Percentiles rank a stretch among this genome's conserved stretches.
Evolutionary conservation across 169 alveolate species (phyloP).

Genomic region (Cyclospora cayetanensis): DNA sequence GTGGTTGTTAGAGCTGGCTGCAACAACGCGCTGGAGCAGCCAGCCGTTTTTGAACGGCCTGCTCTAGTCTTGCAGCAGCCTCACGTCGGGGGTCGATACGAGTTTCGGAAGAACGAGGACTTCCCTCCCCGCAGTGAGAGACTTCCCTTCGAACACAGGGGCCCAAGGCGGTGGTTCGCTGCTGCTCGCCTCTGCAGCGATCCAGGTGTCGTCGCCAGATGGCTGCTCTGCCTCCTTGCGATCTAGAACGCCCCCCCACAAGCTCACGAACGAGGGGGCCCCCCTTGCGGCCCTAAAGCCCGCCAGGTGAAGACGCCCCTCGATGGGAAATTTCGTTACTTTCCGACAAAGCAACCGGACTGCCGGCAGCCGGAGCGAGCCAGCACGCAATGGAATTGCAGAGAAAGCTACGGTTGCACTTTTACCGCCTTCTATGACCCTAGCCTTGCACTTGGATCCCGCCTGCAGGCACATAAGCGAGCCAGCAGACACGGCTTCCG

Average conservation of each 20-base stretch:
- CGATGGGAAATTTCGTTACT: too few relatives aligned
- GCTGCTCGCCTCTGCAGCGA: slow-evolving; percentile 23
- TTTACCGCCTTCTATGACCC: not conserved
- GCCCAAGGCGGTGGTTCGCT: slow-evolving; percentile 12
- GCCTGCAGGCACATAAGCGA: slow-evolving; percentile 34
- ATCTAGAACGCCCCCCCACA: not conserved
- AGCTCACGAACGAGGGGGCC: not conserved
- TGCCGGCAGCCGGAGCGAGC: slow-evolving; percentile 33
- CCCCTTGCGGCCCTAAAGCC: not conserved
- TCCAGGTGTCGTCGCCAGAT: not conserved
- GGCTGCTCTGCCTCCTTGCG: not conserved
- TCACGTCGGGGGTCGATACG: slow-evolving; percentile 58
- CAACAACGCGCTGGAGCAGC: slow-evolving; percentile 6
- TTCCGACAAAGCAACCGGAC: slow-evolving; percentile 25
- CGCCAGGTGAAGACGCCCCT: too few relatives aligned
- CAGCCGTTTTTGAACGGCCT: not conserved
- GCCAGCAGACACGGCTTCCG: not conserved
- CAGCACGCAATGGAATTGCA: slow-evolving; percentile 57
- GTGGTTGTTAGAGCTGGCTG: not conserved
- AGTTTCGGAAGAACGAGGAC: slow-evolving; percentile 67
- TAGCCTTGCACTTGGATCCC: slow-evolving; percentile 60
- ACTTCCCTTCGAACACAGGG: slow-evolving; percentile 37
- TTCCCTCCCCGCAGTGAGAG: slow-evolving; percentile 68
- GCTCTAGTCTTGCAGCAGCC: slow-evolving; percentile 16
- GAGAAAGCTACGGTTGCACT: slow-evolving; percentile 8